Percentiles rank a stretch among this genome's conserved stretches.
Evolutionary conservation across 768 basidiomycete genomes (phyloP).

Genomic region (Tricholoma terreum): DNA sequence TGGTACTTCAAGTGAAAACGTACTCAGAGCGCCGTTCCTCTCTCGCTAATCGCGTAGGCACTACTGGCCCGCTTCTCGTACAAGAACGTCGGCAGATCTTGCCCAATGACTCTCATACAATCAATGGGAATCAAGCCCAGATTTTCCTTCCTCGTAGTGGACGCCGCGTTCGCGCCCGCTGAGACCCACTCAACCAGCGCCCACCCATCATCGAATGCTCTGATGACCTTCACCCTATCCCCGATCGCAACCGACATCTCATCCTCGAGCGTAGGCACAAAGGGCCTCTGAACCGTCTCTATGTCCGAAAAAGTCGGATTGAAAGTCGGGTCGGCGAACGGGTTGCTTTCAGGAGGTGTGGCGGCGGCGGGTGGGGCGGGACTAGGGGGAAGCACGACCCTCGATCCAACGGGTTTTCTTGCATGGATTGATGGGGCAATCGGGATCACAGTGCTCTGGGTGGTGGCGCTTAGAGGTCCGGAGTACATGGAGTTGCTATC

Average conservation of each 20-base stretch:
- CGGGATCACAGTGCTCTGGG: slow-evolving; percentile 1
- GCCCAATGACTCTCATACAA: slow-evolving; percentile 51
- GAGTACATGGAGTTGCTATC: slow-evolving; percentile 19
- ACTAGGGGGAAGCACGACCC: slow-evolving; percentile 8
- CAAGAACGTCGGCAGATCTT: slow-evolving; percentile 48
- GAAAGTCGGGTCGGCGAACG: slow-evolving; percentile 32
- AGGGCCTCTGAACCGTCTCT: slow-evolving; percentile 54
- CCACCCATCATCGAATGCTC: slow-evolving; percentile 72
- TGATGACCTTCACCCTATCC: slow-evolving; percentile 51
- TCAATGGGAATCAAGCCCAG: slow-evolving; percentile 68
- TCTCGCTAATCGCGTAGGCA: not conserved
- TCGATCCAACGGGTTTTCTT: slow-evolving; percentile 3
- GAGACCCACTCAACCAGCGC: slow-evolving; percentile 51
- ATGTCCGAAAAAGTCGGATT: slow-evolving; percentile 34
- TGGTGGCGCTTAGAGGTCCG: slow-evolving; percentile 20
- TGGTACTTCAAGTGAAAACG: not conserved
- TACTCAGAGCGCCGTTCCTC: slow-evolving; percentile 9
- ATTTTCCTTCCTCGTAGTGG: not conserved
- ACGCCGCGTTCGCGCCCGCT: slow-evolving; percentile 19
- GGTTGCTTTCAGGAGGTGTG: slow-evolving; percentile 15
- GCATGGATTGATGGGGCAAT: not conserved
- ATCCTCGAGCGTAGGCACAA: slow-evolving; percentile 52
- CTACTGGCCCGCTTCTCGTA: slow-evolving; percentile 45
- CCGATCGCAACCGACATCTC: slow-evolving; percentile 52
- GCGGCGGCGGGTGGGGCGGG: slow-evolving; percentile 6